phyloP scores from a whole-genome alignment of 2,329 filamentous ascomycete species.

The Fusarium incarnatum region DNA sequence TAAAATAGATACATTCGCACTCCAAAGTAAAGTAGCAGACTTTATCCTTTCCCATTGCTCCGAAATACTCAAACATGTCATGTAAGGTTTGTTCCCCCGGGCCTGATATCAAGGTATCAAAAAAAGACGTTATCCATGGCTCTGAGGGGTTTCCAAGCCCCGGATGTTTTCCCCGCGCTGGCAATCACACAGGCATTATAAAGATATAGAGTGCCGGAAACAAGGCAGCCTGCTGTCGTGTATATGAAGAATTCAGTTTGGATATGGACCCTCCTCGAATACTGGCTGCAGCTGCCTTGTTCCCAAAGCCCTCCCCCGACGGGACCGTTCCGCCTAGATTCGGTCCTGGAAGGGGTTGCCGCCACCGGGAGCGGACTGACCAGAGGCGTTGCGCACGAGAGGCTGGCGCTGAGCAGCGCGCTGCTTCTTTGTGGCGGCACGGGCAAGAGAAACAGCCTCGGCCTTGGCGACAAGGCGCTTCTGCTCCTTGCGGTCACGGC shows the following conservation, averaged over 20 bases:
- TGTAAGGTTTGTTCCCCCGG: constrained; percentile 34
- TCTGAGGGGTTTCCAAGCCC: constrained; percentile 22
- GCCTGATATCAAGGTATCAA: constrained; percentile 44
- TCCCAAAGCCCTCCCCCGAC: constrained; percentile 27
- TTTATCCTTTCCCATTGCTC: constrained; percentile 44
- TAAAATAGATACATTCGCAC: constrained; percentile 41
- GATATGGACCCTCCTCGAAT: constrained; percentile 29
- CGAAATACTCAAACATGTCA: constrained; percentile 44
- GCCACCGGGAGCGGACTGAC: constrained; percentile 34
- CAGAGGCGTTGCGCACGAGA: constrained; percentile 51
- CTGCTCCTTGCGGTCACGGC: constrained; percentile 60
- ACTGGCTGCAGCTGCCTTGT: constrained; percentile 35
- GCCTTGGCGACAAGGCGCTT: constrained; percentile 58
- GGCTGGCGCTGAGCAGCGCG: constrained; percentile 52
- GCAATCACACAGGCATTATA: constrained; percentile 23
- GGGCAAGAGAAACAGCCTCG: constrained; percentile 63
- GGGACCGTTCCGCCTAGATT: constrained; percentile 44
- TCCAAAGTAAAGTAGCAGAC: constrained; percentile 41
- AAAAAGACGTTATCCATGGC: constrained; percentile 39
- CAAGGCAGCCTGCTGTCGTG: background rate
- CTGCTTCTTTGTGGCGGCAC: constrained; percentile 60
- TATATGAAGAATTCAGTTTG: background rate
- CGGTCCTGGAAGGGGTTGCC: constrained; percentile 56
- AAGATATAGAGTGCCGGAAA: constrained; percentile 10
- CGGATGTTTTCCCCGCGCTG: constrained; percentile 16